phyloP scores from a whole-genome alignment of 331 rosid genomes.

The Dryas integrifolia region DNA sequence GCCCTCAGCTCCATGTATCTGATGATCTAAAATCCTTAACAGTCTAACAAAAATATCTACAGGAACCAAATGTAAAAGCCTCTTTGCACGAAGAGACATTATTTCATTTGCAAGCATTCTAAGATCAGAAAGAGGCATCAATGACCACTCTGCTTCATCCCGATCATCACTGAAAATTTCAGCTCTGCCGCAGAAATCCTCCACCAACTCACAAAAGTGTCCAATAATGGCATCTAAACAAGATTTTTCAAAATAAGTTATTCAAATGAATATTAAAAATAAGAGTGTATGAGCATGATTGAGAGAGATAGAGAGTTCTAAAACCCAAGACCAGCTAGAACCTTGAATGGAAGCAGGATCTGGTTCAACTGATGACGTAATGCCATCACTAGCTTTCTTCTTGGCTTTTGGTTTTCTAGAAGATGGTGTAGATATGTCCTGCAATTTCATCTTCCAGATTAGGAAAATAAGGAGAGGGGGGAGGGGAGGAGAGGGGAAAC shows the following conservation, averaged over 20 bases:
- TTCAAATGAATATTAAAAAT: constrained; percentile 14
- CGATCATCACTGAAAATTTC: constrained; percentile 67
- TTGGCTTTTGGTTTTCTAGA: constrained; percentile 74
- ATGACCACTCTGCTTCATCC: constrained; percentile 90
- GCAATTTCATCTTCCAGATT: constrained; percentile 45
- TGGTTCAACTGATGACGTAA: constrained; percentile 38
- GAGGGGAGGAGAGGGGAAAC: constrained; percentile 7
- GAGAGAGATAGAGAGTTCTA: constrained; percentile 15
- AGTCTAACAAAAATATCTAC: constrained; percentile 74
- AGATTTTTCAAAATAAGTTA: constrained; percentile 27
- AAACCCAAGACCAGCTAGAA: constrained; percentile 30
- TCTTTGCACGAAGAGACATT: constrained; percentile 75
- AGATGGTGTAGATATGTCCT: constrained; percentile 58
- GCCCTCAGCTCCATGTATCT: constrained; percentile 96
- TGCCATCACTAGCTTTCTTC: constrained; percentile 57
- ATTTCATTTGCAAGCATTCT: constrained; percentile 79
- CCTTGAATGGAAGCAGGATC: constrained; percentile 76
- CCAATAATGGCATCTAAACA: constrained; percentile 57
- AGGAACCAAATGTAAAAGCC: constrained; percentile 72
- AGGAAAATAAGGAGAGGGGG: constrained; percentile 26
- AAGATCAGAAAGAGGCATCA: constrained; percentile 77
- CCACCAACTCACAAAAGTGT: constrained; percentile 66
- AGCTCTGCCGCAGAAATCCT: constrained; percentile 72
- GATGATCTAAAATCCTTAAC: constrained; percentile 85
- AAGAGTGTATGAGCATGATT: not conserved